phyloP scores from a whole-genome alignment of 192 early-diverging fungal genomes.

The Backusella psychrophila region DNA sequence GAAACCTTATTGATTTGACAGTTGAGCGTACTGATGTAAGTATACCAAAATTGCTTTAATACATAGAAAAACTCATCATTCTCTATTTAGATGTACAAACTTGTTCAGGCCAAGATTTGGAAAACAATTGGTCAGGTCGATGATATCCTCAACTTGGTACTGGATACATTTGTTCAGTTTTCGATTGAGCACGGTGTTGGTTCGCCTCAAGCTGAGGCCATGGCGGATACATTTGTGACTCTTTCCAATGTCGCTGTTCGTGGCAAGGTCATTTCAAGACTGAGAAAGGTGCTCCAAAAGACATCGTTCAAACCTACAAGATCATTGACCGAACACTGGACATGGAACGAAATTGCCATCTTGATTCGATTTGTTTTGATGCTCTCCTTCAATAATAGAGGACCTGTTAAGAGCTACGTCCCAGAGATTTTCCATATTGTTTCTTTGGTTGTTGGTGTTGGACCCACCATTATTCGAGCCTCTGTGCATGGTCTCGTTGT shows the following conservation, averaged over 20 bases:
- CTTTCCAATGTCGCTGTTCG: conserved; percentile 76
- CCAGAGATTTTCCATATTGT: conserved; percentile 88
- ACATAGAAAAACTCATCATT: not conserved
- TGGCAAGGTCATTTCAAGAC: conserved; percentile 77
- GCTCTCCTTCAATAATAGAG: conserved; percentile 83
- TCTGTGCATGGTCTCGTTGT: conserved; percentile 95
- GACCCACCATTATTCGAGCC: conserved; percentile 78
- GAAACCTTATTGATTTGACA: conserved; percentile 77
- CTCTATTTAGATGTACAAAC: conserved; percentile 65
- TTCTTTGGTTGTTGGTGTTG: conserved; percentile 80
- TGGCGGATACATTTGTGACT: conserved; percentile 86
- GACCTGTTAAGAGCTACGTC: conserved; percentile 67
- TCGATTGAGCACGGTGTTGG: conserved; percentile 79
- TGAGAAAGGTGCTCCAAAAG: conserved; percentile 78
- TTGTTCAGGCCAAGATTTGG: conserved; percentile 89
- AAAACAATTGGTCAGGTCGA: conserved; percentile 73
- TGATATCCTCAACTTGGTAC: conserved; percentile 73
- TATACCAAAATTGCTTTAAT: not conserved
- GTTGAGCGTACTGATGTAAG: conserved; percentile 71
- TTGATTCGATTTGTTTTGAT: conserved; percentile 86
- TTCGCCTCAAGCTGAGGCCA: conserved; percentile 75
- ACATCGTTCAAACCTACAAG: conserved; percentile 73
- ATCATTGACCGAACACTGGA: conserved; percentile 75
- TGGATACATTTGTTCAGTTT: conserved; percentile 79
- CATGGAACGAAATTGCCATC: conserved; percentile 93